Evolutionary conservation across 2,329 filamentous ascomycete genomes (phyloP), one percentile per base, ranked within the genome.

Genomic region (Colletotrichum abscissum): DNA sequence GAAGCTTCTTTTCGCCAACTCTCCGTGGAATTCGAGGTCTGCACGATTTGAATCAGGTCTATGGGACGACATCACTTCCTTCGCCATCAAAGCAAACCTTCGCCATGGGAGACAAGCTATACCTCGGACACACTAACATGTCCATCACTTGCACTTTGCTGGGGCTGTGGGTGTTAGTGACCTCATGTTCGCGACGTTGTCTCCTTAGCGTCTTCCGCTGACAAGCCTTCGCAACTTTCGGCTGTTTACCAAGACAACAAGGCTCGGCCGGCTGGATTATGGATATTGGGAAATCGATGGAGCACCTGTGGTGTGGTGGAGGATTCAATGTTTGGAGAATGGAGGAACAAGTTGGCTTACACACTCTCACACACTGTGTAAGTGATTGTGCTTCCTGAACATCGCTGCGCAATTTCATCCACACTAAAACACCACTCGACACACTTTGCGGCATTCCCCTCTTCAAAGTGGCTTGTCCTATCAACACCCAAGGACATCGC

Each of bases 351-450:
- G 38, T 24, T 14, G 33, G 42, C 67, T 70, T 55, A 59, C 42
- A 52, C 55, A 14, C 28, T 54, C n/a, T 54, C n/a, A 26, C 56
- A 66, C 71, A 73, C 67, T 62, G 71, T 73, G 67, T 28, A 30
- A 33, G 56, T 42, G 33, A 35, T 49, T 64, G 24, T 28, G 68
- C 68, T 70, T 60, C 56, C 64, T 73, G 46, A 56, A 26, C n/a
- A 52, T 66, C 26, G 60, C 65, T 71, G 56, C 60, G 60, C 64
- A 58, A 58, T 66, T 38, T 73, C 67, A 46, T 56, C 71, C 71
- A 73, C 71, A 73, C 71, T 65, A 73, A 73, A 73, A 73, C 71
- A 66, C 67, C 19, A 71, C 60, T 66, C 67, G 67, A 73, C 67
- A 73, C 67, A 73, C 71, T 73, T 65, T 66, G 49, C 56, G 63